A percentile compares a stretch with the other conserved stretches of the same genome.
Conservation (phyloP, 495 filamentous ascomycete genomes). For the Tuber melanosporum region DNA sequence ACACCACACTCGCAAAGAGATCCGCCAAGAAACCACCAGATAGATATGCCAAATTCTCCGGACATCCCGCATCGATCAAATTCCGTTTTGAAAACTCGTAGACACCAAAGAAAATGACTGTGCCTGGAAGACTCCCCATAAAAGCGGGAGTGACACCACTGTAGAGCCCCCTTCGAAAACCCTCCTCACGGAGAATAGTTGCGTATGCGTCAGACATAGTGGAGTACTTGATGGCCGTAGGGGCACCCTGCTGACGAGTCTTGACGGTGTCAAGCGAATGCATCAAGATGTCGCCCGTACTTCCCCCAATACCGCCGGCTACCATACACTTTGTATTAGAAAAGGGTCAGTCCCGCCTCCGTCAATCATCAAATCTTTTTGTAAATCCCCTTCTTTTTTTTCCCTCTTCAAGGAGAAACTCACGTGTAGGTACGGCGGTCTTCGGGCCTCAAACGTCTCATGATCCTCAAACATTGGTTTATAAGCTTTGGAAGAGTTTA, state of each 20-base stretch:
- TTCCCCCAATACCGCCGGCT: constrained; percentile 83
- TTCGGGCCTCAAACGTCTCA: constrained; percentile 33
- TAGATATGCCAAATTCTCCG: constrained; percentile 74
- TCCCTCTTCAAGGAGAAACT: constrained; percentile 35
- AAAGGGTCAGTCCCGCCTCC: constrained; percentile 10
- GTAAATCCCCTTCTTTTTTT: background rate
- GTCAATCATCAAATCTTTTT: background rate
- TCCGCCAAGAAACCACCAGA: constrained; percentile 86
- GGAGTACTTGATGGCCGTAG: constrained; percentile 82
- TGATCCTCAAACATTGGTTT: constrained; percentile 42
- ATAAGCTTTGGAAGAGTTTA: constrained; percentile 13
- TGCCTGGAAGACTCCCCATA: constrained; percentile 87
- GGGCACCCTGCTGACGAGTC: constrained; percentile 96
- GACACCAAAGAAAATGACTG: constrained; percentile 87
- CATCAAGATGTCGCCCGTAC: constrained; percentile 94
- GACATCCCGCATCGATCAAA: constrained; percentile 75
- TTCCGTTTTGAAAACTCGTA: constrained; percentile 92
- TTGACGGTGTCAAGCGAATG: constrained; percentile 98
- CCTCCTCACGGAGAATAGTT: constrained; percentile 89
- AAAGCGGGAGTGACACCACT: constrained; percentile 84
- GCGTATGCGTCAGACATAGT: constrained; percentile 81
- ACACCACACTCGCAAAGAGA: constrained; percentile 81
- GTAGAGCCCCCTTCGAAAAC: constrained; percentile 80
- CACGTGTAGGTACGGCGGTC: constrained; percentile 63
- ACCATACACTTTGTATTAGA: constrained; percentile 67